phyloP scores from a whole-genome alignment of 352 stramenopile species.

The Pythium dissimile region DNA sequence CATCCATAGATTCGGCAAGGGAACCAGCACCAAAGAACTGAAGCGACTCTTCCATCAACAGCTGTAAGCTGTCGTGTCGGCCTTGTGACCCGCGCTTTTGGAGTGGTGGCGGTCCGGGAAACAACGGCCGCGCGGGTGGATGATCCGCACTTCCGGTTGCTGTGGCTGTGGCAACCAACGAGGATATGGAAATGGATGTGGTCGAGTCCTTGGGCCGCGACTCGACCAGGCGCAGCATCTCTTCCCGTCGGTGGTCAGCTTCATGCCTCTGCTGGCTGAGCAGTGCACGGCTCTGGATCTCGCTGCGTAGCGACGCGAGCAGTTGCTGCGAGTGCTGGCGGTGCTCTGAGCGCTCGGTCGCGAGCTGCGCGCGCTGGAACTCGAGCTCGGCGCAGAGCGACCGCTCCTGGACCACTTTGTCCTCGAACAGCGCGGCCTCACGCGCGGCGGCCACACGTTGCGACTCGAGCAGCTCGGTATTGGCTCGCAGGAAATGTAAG shows the following conservation, averaged over 20 bases:
- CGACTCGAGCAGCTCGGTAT: constrained; percentile 28
- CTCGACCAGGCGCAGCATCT: constrained; percentile 47
- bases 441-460: constrained; percentile 21
- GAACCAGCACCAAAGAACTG: background rate
- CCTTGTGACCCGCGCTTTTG: constrained; percentile 1
- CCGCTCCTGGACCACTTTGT: constrained; percentile 32
- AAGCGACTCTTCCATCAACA: constrained; percentile 12
- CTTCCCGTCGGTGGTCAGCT: constrained; percentile 42
- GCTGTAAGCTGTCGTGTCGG: constrained; percentile 12
- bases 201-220: constrained; percentile 10
- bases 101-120: background rate
- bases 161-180: background rate
- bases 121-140: background rate
- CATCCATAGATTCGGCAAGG: background rate
- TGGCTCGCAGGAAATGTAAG: constrained; percentile 35
- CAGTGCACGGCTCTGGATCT: constrained; percentile 40
- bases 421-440: constrained; percentile 34
- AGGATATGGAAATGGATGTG: too few species aligned
- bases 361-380: constrained; percentile 25
- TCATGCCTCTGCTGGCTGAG: constrained; percentile 38
- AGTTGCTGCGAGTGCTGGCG: constrained; percentile 29
- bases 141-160: background rate
- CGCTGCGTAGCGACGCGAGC: constrained; percentile 44
- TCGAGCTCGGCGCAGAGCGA: constrained; percentile 32
- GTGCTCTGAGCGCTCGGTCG: constrained; percentile 22